Evolutionary conservation across 2,329 filamentous ascomycete species (phyloP).

Genomic region (Xylariaceae sp.): DNA sequence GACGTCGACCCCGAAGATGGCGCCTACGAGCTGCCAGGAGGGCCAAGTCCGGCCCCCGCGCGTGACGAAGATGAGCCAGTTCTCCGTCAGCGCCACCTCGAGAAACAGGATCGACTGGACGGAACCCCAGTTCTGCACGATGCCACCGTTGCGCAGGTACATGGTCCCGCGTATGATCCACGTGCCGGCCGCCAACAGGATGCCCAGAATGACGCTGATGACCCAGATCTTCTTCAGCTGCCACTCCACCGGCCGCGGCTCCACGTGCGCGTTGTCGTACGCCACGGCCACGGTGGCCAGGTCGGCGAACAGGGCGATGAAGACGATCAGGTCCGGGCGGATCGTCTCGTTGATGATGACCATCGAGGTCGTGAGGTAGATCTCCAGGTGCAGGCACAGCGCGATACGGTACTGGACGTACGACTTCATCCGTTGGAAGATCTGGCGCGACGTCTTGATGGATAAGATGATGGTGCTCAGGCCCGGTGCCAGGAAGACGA

Average conservation of each 20-base stretch:
- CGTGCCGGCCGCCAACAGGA: slow-evolving; percentile 62
- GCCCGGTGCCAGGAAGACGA: slow-evolving; percentile 69
- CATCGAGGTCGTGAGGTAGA: slow-evolving; percentile 73
- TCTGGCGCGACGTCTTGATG: slow-evolving; percentile 69
- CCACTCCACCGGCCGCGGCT: slow-evolving; percentile 71
- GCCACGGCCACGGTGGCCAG: slow-evolving; percentile 73
- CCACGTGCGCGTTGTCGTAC: slow-evolving; percentile 74
- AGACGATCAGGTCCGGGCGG: slow-evolving; percentile 67
- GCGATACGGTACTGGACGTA: slow-evolving; percentile 75
- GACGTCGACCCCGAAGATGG: slow-evolving; percentile 66
- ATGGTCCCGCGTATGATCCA: slow-evolving; percentile 69
- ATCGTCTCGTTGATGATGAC: slow-evolving; percentile 76
- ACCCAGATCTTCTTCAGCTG: slow-evolving; percentile 79
- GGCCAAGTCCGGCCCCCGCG: slow-evolving; percentile 68
- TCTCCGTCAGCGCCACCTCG: slow-evolving; percentile 67
- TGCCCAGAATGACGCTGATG: slow-evolving; percentile 63
- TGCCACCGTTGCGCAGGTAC: slow-evolving; percentile 63
- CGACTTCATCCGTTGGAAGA: slow-evolving; percentile 74
- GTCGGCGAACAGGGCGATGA: slow-evolving; percentile 75
- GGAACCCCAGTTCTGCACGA: slow-evolving; percentile 69
- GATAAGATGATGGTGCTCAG: slow-evolving; percentile 66
- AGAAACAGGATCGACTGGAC: slow-evolving; percentile 72
- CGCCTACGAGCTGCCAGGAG: slow-evolving; percentile 66
- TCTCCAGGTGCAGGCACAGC: slow-evolving; percentile 66
- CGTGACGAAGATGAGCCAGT: slow-evolving; percentile 76